Evolutionary conservation across 306 rosid genomes (phyloP), one percentile per base, ranked within the genome.

Genomic region (Cicer yamashitae): DNA sequence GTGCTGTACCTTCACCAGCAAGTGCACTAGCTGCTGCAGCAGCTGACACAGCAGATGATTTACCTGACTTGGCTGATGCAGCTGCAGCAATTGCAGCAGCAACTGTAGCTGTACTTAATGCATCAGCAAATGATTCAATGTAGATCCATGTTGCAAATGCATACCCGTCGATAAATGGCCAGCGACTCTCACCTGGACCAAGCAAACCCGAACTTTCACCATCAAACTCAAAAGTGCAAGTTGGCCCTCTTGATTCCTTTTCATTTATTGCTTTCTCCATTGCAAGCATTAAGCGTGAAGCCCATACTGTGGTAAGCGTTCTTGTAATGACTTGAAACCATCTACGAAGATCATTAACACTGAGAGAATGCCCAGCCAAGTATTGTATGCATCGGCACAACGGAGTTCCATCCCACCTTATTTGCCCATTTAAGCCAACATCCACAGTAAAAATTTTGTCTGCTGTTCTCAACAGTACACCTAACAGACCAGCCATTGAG

Each of bases 1-100:
- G 97, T 30, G 89, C 89, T 43, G 97, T 94, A 75, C 99, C 97
- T 89, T 94, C 99, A 70, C 97, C 99, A 57, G 97, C 96, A 70
- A 94, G 99, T 43, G 97, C 99, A 83, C 99, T 92, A 73, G 99
- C 99, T 57, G 99, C 99, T 10, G 99, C 99, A 41, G 99, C 99
- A 82, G 99, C 97, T 30, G 99, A 92, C 96, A 94, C 88, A 63
- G 97, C 99, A 51, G 99, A 94, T 15, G 99, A 90, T 82, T 91
- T 94, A 69, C 99, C 99, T 2, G 99, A 92, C 79, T 81, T 94
- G 12, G 96, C 99, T 1, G 96, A 93, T 44, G 96, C 97, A 41
- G 99, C 97, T 30, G 97, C 97, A 59, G 99, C 99, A 81, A 94
- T 94, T 54, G 99, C 99, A 66, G 99, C 99, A 39, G 99, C 99